These are phyloP conservation scores for Physaria fendleri DNA, from an alignment of 345 rosid genomes.

Conservation along the genomic window DNA sequence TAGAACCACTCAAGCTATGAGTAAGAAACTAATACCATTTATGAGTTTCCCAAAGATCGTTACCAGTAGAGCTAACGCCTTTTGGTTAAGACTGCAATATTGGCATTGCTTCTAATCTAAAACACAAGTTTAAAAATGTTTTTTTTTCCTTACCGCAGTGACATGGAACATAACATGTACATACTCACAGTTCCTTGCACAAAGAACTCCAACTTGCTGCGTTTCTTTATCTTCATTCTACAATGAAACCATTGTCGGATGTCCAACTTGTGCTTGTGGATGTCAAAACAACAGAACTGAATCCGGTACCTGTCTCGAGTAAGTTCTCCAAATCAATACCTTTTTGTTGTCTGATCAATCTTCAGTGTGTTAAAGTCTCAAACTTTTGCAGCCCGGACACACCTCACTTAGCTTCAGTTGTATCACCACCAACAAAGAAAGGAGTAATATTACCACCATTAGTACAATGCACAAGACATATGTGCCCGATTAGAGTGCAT, in stretches of 20 bases:
- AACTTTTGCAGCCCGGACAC: slow-evolving; percentile 42
- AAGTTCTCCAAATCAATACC: slow-evolving; percentile 18
- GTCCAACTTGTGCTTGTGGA: slow-evolving; percentile 83
- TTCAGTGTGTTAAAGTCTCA: background rate
- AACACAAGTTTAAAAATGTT: background rate
- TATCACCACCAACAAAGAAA: slow-evolving; percentile 39
- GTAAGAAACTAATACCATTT: slow-evolving; percentile 38
- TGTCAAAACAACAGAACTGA: slow-evolving; percentile 50
- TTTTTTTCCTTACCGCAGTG: slow-evolving; percentile 73
- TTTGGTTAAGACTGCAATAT: background rate
- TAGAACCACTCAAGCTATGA: slow-evolving; percentile 82
- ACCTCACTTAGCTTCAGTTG: slow-evolving; percentile 64
- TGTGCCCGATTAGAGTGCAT: slow-evolving; percentile 83
- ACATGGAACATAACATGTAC: slow-evolving; percentile 98
- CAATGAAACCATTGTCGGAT: slow-evolving; percentile 67
- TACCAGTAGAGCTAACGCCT: too few relatives aligned
- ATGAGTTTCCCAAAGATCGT: too few relatives aligned
- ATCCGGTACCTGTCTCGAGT: slow-evolving; percentile 61
- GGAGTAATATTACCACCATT: slow-evolving; percentile 40
- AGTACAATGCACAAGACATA: slow-evolving; percentile 70
- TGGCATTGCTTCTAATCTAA: background rate
- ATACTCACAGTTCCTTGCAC: slow-evolving; percentile 84
- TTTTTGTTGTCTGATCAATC: background rate
- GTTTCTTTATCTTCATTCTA: slow-evolving; percentile 89
- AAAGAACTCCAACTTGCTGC: slow-evolving; percentile 80